Evolutionary conservation across 2,329 filamentous ascomycete genomes (phyloP).

Genomic region (Phialemoniopsis sp.): DNA sequence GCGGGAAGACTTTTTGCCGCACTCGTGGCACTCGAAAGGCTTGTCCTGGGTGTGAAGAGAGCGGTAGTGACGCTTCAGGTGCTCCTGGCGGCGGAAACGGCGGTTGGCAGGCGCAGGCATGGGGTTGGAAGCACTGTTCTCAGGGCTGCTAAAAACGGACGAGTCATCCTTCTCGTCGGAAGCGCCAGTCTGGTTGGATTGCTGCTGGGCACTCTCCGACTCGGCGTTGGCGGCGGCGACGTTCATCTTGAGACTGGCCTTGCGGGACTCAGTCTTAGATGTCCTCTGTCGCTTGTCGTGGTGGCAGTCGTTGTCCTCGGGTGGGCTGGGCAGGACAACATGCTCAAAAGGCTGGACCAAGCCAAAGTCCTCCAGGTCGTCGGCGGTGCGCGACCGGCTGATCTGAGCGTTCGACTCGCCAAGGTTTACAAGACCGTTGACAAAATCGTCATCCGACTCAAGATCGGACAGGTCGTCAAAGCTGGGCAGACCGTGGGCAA

Average conservation of each 20-base stretch:
- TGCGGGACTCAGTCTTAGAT: constrained; percentile 29
- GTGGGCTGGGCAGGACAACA: constrained; percentile 59
- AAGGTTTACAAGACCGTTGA: constrained; percentile 69
- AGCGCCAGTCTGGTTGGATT: constrained; percentile 18
- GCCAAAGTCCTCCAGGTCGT: constrained; percentile 68
- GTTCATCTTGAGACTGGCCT: constrained; percentile 36
- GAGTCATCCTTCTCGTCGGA: constrained; percentile 22
- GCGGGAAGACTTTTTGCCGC: constrained; percentile 98
- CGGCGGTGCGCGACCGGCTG: constrained; percentile 68
- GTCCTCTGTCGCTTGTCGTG: constrained; percentile 56
- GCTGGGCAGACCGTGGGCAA: constrained; percentile 58
- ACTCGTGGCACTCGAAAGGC: constrained; percentile 96
- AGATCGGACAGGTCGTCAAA: constrained; percentile 88
- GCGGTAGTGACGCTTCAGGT: constrained; percentile 97
- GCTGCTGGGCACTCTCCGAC: constrained; percentile 26
- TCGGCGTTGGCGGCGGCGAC: constrained; percentile 28
- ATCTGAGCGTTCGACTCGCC: constrained; percentile 40
- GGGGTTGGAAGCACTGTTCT: constrained; percentile 29
- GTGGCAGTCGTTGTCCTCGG: constrained; percentile 45
- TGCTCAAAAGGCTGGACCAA: constrained; percentile 58
- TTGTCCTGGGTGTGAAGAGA: constrained; percentile 98
- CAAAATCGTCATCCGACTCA: constrained; percentile 87
- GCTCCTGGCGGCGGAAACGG: constrained; percentile 95
- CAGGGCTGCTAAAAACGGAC: constrained; percentile 26
- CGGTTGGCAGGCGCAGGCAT: constrained; percentile 67